These are phyloP conservation scores for Schwanniomyces vanrijiae DNA, from an alignment of 805 yeast genomes.

Conservation along the genomic window DNA sequence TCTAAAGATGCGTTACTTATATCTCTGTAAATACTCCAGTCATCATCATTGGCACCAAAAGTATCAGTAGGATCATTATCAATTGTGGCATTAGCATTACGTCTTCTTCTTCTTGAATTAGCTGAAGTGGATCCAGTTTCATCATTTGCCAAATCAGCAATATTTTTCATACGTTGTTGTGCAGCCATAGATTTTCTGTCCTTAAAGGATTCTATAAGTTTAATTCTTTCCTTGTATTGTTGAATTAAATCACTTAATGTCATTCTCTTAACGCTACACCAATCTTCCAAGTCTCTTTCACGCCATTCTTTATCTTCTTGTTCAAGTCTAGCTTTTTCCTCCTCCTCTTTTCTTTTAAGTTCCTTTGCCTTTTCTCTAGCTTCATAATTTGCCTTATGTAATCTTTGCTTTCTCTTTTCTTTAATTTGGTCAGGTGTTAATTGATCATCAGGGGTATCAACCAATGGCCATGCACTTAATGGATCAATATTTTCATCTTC, in stretches of 20 bases:
- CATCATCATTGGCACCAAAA: conserved; percentile 93
- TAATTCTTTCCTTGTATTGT: conserved; percentile 62
- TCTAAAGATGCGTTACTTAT: conserved; percentile 74
- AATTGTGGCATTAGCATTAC: conserved; percentile 58
- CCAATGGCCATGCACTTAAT: conserved; percentile 62
- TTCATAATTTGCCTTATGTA: conserved; percentile 83
- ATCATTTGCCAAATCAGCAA: conserved; percentile 83
- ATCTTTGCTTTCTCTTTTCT: conserved; percentile 81
- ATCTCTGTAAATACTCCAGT: conserved; percentile 89
- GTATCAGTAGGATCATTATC: conserved; percentile 93
- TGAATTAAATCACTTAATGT: conserved; percentile 61
- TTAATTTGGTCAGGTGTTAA: conserved; percentile 75
- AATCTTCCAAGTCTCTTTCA: conserved; percentile 64
- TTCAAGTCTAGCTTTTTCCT: conserved; percentile 58
- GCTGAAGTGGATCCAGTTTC: conserved; percentile 50
- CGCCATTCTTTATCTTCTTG: conserved; percentile 78
- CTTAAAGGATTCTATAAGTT: conserved; percentile 72
- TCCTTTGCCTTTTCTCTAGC: conserved; percentile 82
- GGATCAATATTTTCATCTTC: conserved; percentile 43
- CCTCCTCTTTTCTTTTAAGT: conserved; percentile 68
- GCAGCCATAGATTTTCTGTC: conserved; percentile 91
- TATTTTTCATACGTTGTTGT: conserved; percentile 86
- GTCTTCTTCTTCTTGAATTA: conserved; percentile 44
- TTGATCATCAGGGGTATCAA: conserved; percentile 83
- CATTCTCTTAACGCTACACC: conserved; percentile 73